A percentile compares a stretch with the other conserved stretches of the same genome.
phyloP scores from a whole-genome alignment of 2,329 filamentous ascomycete species.

The Dissoconium aciculare region DNA sequence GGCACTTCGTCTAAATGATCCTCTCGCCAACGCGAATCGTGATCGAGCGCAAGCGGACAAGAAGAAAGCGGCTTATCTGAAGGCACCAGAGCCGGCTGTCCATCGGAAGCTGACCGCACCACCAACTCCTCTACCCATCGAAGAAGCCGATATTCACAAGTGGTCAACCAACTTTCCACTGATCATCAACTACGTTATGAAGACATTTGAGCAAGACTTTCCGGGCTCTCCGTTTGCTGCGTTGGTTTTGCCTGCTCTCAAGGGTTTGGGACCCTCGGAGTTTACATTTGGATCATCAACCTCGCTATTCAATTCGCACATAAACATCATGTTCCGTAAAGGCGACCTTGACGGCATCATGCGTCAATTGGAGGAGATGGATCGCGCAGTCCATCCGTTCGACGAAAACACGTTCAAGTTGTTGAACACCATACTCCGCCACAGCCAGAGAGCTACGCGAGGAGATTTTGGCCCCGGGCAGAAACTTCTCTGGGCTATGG shows the following conservation, averaged over 20 bases:
- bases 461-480: constrained; percentile 13
- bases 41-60: constrained; percentile 1
- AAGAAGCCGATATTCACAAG: too few species aligned
- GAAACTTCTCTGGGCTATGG: constrained; percentile 23
- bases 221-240: constrained; percentile 45
- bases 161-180: too few species aligned
- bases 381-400: constrained; percentile 44
- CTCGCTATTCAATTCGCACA: constrained; percentile 52
- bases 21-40: too few species aligned
- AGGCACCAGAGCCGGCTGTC: constrained; percentile 2
- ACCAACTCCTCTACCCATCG: constrained; percentile 11
- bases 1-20: constrained; percentile 7
- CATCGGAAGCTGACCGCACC: constrained; percentile 7
- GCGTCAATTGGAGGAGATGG: constrained; percentile 50
- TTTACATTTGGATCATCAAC: constrained; percentile 59
- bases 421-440: constrained; percentile 23
- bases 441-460: constrained; percentile 14
- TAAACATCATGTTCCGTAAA: constrained; percentile 46
- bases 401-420: constrained; percentile 34
- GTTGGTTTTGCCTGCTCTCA: constrained; percentile 50
- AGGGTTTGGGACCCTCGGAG: constrained; percentile 51
- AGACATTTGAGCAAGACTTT: constrained; percentile 37
- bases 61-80: not conserved
- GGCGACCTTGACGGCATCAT: constrained; percentile 43
- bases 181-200: constrained; percentile 13